A percentile compares a stretch with the other conserved stretches of the same genome.
phyloP scores from a whole-genome alignment of 352 stramenopile species.

The Pythium folliculosum region DNA sequence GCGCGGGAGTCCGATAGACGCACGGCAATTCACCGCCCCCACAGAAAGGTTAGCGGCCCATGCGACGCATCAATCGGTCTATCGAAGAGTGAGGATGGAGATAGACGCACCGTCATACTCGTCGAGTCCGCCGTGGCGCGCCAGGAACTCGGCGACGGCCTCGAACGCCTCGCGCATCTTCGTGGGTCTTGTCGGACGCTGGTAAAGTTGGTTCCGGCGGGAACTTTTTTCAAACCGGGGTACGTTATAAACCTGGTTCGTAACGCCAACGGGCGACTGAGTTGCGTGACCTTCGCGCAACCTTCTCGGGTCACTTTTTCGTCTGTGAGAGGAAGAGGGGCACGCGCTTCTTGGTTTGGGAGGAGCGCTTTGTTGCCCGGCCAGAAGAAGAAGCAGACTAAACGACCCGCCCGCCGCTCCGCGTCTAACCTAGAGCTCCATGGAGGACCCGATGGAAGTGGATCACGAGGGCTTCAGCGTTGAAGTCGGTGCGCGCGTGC shows the following conservation, averaged over 20 bases:
- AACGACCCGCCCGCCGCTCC: background rate
- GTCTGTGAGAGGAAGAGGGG: conserved; percentile 10
- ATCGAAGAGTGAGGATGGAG: background rate
- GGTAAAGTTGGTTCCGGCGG: background rate
- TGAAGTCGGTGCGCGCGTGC: conserved; percentile 48
- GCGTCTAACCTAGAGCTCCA: conserved; percentile 1
- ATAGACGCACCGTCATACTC: conserved; percentile 33
- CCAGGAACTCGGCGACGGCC: conserved; percentile 37
- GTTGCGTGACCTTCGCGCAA: conserved; percentile 35
- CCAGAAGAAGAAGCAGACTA: conserved; percentile 2
- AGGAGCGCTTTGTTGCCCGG: background rate
- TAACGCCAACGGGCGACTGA: conserved; percentile 1
- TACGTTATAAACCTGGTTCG: background rate
- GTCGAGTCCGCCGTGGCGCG: conserved; percentile 31
- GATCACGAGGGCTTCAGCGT: conserved; percentile 38
- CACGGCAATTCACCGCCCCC: background rate
- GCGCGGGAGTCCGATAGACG: background rate
- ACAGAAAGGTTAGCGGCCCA: background rate
- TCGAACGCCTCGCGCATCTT: conserved; percentile 30
- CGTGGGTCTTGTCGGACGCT: background rate
- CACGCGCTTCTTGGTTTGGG: conserved; percentile 14
- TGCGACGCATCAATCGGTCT: conserved; percentile 1
- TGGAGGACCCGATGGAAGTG: conserved; percentile 35
- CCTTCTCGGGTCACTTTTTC: conserved; percentile 18
- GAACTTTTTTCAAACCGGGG: background rate